Percentiles rank a stretch among this genome's conserved stretches.
These are phyloP conservation scores for Brassica hybrid DNA, from an alignment of 441 rosid genomes.

Conservation along the genomic window DNA sequence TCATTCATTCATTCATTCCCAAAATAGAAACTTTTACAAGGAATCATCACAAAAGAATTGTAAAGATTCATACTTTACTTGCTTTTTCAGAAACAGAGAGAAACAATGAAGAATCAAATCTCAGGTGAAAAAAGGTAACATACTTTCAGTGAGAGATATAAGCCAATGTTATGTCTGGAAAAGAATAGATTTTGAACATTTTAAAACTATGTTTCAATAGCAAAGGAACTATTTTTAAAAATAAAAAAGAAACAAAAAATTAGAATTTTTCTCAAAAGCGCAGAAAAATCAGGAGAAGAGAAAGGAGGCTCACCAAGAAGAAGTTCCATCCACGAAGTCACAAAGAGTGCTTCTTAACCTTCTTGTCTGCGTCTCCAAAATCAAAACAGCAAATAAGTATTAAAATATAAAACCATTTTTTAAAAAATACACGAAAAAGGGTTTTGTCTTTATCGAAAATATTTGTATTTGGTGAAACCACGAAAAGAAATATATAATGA, in stretches of 20 bases:
- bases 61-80: slow-evolving; percentile 41
- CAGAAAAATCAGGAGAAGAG: slow-evolving; percentile 36
- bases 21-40: slow-evolving; percentile 11
- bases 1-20: background rate
- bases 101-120: slow-evolving; percentile 6
- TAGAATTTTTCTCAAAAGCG: background rate
- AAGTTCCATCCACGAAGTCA: slow-evolving; percentile 45
- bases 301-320: slow-evolving; percentile 41
- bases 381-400: slow-evolving; percentile 30
- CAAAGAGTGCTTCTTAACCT: slow-evolving; percentile 30
- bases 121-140: background rate
- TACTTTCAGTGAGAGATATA: background rate
- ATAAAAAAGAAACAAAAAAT: background rate
- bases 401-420: background rate
- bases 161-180: background rate
- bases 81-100: slow-evolving; percentile 31
- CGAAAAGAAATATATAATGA: background rate
- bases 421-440: background rate
- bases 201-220: background rate
- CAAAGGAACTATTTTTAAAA: slow-evolving; percentile 28
- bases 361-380: slow-evolving; percentile 30
- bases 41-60: background rate
- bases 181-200: background rate
- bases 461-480: background rate
- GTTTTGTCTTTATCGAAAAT: slow-evolving; percentile 24